A percentile compares a stretch with the other conserved stretches of the same genome.
phyloP scores from a whole-genome alignment of 768 basidiomycete genomes.

The Stropharia rugosoannulata region DNA sequence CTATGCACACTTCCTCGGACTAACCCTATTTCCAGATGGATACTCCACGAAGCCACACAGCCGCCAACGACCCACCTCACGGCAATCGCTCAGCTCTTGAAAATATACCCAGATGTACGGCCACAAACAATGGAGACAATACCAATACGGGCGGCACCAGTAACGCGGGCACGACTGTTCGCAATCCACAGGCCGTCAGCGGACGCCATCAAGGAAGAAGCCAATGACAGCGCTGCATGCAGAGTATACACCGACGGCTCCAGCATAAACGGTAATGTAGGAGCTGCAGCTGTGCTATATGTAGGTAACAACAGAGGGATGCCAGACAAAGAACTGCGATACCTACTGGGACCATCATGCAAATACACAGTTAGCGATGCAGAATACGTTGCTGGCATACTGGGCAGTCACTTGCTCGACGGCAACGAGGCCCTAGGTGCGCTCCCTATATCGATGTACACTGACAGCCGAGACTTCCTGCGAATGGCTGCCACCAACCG shows the following conservation, averaged over 20 bases:
- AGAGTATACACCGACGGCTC: not conserved
- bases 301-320: too few relatives aligned
- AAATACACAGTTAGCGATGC: not conserved
- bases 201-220: not conserved
- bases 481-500: too few relatives aligned
- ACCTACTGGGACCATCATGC: not conserved
- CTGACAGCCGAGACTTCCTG: not conserved
- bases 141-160: not conserved
- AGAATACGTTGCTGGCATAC: not conserved
- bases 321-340: not conserved
- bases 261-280: too few relatives aligned
- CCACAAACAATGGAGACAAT: not conserved
- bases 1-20: not conserved
- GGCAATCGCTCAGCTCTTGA: not conserved
- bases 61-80: not conserved
- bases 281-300: not conserved
- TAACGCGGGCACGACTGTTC: not conserved
- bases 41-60: not conserved
- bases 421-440: not conserved
- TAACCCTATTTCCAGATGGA: not conserved
- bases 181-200: not conserved
- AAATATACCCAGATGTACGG: not conserved
- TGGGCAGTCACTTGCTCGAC: not conserved
- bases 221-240: not conserved
- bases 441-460: not conserved